Conservation (phyloP, 192 early-diverging fungal genomes). For the Backusella morwellensis region DNA sequence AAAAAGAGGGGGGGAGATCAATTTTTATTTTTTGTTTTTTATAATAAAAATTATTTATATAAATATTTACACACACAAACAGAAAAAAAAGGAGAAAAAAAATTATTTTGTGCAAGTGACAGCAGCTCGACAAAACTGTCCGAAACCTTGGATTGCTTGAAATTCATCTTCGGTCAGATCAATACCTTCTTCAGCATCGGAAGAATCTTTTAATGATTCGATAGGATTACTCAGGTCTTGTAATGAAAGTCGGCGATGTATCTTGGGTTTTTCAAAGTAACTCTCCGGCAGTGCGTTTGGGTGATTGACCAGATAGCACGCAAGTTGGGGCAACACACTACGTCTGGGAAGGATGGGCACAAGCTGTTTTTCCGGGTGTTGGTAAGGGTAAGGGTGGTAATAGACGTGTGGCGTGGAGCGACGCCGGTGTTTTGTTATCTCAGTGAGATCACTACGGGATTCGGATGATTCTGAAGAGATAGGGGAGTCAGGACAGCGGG, state of each 20-base stretch:
- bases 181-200: background rate
- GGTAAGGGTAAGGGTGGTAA: conserved; percentile 6
- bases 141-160: conserved; percentile 27
- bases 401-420: background rate
- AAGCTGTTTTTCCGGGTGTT: background rate
- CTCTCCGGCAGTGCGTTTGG: conserved; percentile 19
- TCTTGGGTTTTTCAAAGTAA: background rate
- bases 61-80: background rate
- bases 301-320: conserved; percentile 19
- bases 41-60: background rate
- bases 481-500: background rate
- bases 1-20: background rate
- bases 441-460: background rate
- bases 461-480: conserved; percentile 9
- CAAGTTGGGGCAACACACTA: conserved; percentile 4
- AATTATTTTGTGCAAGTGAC: conserved; percentile 3
- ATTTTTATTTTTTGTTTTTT: background rate
- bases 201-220: conserved; percentile 10
- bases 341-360: background rate
- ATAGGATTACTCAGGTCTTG: conserved; percentile 28
- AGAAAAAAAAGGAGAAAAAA: background rate
- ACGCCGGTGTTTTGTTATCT: background rate
- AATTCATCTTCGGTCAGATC: conserved; percentile 28
- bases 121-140: conserved; percentile 23
- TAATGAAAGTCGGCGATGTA: conserved; percentile 16